Percentiles rank a stretch among this genome's conserved stretches.
Conservation (phyloP, 73 alveolate genomes). For the Tetrahymena malaccensis region DNA sequence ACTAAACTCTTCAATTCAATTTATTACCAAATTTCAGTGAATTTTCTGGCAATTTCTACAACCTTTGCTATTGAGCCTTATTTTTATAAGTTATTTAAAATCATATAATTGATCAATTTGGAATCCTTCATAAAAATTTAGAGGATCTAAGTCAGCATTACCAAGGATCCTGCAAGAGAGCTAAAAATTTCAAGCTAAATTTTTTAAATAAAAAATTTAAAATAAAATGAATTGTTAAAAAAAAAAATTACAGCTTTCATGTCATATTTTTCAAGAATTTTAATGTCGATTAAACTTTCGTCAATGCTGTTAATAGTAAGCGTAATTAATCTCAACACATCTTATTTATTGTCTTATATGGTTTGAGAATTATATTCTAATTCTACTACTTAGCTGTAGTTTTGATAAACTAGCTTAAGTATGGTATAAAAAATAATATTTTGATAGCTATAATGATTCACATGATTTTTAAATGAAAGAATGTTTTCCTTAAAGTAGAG, state of each 20-base stretch:
- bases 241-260: background rate
- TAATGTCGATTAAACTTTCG: background rate
- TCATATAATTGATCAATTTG: background rate
- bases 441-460: background rate
- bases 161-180: background rate
- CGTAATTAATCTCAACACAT: background rate
- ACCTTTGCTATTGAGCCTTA: background rate
- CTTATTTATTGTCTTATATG: background rate
- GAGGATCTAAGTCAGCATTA: background rate
- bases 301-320: background rate
- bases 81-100: background rate
- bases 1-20: background rate
- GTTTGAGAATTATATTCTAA: background rate
- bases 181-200: background rate
- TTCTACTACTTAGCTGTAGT: background rate
- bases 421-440: background rate
- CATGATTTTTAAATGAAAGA: background rate
- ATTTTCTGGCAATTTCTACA: background rate
- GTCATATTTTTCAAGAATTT: background rate
- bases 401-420: background rate
- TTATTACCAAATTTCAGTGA: background rate
- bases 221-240: background rate
- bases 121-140: background rate
- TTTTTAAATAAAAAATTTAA: background rate
- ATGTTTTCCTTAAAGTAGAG: background rate